Evolutionary conservation across 148 eudicot genomes (phyloP), one percentile per base, ranked within the genome.

Genomic region (Drosera capensis): DNA sequence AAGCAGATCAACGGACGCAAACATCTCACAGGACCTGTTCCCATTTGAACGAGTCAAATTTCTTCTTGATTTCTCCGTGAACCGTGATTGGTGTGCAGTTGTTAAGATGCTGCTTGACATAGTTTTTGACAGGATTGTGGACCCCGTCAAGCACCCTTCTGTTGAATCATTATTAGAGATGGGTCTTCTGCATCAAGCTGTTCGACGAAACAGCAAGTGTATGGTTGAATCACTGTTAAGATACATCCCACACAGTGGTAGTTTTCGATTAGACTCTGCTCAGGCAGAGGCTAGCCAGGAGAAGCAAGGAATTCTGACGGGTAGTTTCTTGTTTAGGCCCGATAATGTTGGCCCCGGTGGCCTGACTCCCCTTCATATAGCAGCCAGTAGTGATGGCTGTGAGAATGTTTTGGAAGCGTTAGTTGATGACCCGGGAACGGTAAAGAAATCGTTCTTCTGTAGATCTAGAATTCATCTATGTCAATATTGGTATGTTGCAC

Each of bases 281-380:
- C 59, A 46, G 60, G 38, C 6, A 34, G n/a, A 34, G 38, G 3
- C 11, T 9, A 54, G 25, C 50, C 66, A 43, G 45, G 8, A 40
- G 6, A 15, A 22, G 18, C 34, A 29, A 38, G 57, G 20, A 24
- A 51, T 39, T 25, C 17, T 36, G 25, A 55, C 26, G 20, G 45
- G 46, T n/a, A n/a, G n/a, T 20, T 71, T 56, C 56, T 40, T 85
- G 28, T 85, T 81, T 56, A 78, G 80, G 66, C 94, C 99, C 5
- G 95, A 92, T 65, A 56, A 57, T 23, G 58, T 31, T 50, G 88
- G 78, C 15, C 81, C 80, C 16, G 87, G 80, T 37, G 95, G 95
- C 14, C 70, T 85, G 75, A 92, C 95, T 48, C 99, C 99, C 57
- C 77, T 92, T 46, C 99, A 92, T 40, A 53, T 92, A 58, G 99